These are phyloP conservation scores for Nicotiana otophora DNA, from an alignment of 257 asterid species.

Conservation along the genomic window DNA sequence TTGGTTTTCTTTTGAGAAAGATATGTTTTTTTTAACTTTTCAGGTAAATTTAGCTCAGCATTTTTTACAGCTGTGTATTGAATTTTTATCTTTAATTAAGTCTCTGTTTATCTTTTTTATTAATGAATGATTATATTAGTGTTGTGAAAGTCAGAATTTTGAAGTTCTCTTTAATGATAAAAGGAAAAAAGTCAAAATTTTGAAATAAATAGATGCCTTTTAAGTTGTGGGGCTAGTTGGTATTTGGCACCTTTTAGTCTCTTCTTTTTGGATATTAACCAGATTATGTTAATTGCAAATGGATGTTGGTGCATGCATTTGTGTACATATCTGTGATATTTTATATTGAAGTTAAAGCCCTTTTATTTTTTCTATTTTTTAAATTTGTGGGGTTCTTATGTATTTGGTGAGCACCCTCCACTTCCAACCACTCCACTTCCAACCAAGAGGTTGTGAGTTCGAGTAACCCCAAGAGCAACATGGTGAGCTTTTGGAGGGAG, in stretches of 20 bases:
- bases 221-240: slow-evolving; percentile 4
- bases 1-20: slow-evolving; percentile 10
- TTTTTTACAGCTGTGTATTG: not conserved
- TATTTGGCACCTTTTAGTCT: not conserved
- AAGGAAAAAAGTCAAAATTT: not conserved
- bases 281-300: not conserved
- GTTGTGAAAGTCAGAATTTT: not conserved
- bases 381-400: not conserved
- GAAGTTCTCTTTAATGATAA: not conserved
- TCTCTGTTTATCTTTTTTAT: not conserved
- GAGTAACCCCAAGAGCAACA: too few species aligned
- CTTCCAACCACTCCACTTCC: too few species aligned
- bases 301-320: slow-evolving; percentile 10
- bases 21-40: slow-evolving; percentile 1
- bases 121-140: not conserved
- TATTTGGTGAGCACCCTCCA: not conserved
- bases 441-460: too few species aligned
- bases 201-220: not conserved
- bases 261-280: not conserved
- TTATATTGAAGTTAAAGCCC: not conserved
- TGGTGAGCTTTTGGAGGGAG: too few species aligned
- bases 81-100: not conserved
- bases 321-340: not conserved
- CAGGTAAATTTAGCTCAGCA: not conserved
- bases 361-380: not conserved